A percentile compares a stretch with the other conserved stretches of the same genome.
These are phyloP conservation scores for Phytopythium sindhum DNA, from an alignment of 352 stramenopile species.

Conservation along the genomic window DNA sequence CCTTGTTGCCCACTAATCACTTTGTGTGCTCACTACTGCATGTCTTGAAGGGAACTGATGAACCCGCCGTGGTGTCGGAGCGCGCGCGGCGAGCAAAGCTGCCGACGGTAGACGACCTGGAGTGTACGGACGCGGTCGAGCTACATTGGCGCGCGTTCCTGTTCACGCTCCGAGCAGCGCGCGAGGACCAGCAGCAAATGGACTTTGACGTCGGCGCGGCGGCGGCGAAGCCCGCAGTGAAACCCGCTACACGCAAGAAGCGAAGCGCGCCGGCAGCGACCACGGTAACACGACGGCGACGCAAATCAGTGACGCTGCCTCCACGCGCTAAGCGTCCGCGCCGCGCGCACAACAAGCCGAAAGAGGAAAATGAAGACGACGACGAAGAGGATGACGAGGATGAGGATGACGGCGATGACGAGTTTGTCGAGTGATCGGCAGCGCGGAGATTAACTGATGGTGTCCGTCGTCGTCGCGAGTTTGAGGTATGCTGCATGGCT, in stretches of 20 bases:
- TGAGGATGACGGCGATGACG: conserved; percentile 14
- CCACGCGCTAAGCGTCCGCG: conserved; percentile 12
- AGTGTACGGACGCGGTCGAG: conserved; percentile 26
- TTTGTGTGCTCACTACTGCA: neutral
- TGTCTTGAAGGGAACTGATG: neutral
- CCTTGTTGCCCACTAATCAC: neutral
- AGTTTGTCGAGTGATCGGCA: conserved; percentile 7
- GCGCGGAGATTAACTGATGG: neutral
- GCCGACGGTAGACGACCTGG: conserved; percentile 34
- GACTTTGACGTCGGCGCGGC: conserved; percentile 45
- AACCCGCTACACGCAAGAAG: conserved; percentile 21
- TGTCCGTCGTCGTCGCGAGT: neutral
- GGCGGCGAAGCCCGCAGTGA: neutral
- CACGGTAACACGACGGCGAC: conserved; percentile 17
- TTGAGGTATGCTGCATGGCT: neutral
- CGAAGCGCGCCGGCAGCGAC: conserved; percentile 7
- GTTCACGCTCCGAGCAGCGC: conserved; percentile 40
- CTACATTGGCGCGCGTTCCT: conserved; percentile 63
- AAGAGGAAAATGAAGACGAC: conserved; percentile 10
- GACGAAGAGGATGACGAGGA: conserved; percentile 34
- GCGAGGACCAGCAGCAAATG: conserved; percentile 66
- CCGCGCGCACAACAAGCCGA: neutral
- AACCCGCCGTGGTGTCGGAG: conserved; percentile 12
- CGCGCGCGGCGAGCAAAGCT: conserved; percentile 17
- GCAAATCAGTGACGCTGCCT: conserved; percentile 19